Percentiles rank a stretch among this genome's conserved stretches.
Evolutionary conservation across 176 grass and related monocot species (phyloP).

Genomic region (Thinopyrum elongatum): DNA sequence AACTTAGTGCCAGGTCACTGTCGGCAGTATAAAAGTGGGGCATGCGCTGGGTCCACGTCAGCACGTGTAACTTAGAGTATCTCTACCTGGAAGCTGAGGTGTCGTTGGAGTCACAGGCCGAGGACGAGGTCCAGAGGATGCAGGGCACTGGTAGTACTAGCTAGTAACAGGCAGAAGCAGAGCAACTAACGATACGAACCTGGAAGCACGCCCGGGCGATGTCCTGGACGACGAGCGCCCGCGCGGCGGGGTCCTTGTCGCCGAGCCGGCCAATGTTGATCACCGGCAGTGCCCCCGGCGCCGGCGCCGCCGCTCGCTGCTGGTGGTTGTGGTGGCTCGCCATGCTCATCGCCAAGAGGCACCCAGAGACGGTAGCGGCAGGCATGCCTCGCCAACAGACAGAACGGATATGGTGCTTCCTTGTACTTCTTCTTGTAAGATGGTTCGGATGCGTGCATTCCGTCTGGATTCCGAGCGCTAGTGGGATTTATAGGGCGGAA

Average conservation of each 20-base stretch:
- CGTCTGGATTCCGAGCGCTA: background rate
- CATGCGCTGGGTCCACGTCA: background rate
- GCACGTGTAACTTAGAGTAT: background rate
- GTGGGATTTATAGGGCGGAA: background rate
- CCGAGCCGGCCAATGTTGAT: conserved; percentile 44
- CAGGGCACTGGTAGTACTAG: background rate
- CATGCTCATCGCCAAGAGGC: conserved; percentile 1
- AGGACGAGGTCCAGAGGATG: background rate
- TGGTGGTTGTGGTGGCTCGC: background rate
- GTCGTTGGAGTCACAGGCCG: no score
- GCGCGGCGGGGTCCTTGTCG: conserved; percentile 4
- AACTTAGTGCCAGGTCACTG: background rate
- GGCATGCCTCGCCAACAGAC: conserved; percentile 1
- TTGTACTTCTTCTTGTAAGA: no score
- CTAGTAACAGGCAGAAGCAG: background rate
- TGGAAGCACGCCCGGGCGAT: conserved; percentile 58
- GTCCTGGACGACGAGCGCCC: conserved; percentile 41
- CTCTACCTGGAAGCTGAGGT: no score
- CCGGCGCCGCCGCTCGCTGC: background rate
- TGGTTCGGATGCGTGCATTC: background rate
- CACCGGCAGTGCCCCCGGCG: conserved; percentile 14
- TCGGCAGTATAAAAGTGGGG: background rate
- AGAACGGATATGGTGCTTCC: background rate
- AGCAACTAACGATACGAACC: conserved; percentile 9
- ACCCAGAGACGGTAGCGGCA: background rate